A percentile compares a stretch with the other conserved stretches of the same genome.
These are phyloP conservation scores for Suillus luteus DNA, from an alignment of 768 basidiomycete species.

Conservation along the genomic window DNA sequence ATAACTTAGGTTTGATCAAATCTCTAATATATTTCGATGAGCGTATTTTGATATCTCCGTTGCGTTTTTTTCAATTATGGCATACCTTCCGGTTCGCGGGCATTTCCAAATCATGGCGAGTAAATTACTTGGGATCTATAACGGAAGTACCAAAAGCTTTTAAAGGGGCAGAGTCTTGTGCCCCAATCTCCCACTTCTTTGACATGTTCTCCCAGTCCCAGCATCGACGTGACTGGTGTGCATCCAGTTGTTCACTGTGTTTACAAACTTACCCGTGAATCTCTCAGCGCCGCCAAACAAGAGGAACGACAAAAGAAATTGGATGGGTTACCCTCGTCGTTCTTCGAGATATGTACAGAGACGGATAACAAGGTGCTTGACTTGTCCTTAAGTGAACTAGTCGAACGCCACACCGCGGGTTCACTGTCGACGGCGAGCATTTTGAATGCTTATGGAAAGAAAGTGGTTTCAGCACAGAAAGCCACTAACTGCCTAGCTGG, in stretches of 20 bases:
- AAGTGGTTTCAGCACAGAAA: constrained; percentile 40
- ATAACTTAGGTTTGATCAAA: constrained; percentile 10
- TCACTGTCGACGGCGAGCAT: constrained; percentile 33
- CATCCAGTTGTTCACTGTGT: neutral
- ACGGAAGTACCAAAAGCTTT: too few relatives aligned
- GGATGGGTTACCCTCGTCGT: constrained; percentile 31
- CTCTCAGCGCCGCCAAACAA: constrained; percentile 34
- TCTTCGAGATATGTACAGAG: constrained; percentile 34
- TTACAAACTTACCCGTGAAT: neutral
- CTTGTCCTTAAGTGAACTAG: constrained; percentile 40
- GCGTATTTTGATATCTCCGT: constrained; percentile 4
- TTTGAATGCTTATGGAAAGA: constrained; percentile 43
- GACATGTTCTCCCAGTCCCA: constrained; percentile 29
- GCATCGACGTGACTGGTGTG: constrained; percentile 35
- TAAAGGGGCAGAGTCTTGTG: neutral
- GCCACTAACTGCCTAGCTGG: constrained; percentile 54
- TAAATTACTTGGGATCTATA: neutral
- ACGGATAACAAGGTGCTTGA: constrained; percentile 38
- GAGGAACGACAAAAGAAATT: constrained; percentile 33
- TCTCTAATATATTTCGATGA: neutral
- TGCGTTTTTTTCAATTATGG: constrained; percentile 7
- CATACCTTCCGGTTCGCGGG: neutral
- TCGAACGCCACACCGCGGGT: constrained; percentile 32
- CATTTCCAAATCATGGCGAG: neutral
- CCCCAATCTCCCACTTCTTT: neutral